phyloP scores from a whole-genome alignment of 768 basidiomycete genomes.

The Trametes maxima region DNA sequence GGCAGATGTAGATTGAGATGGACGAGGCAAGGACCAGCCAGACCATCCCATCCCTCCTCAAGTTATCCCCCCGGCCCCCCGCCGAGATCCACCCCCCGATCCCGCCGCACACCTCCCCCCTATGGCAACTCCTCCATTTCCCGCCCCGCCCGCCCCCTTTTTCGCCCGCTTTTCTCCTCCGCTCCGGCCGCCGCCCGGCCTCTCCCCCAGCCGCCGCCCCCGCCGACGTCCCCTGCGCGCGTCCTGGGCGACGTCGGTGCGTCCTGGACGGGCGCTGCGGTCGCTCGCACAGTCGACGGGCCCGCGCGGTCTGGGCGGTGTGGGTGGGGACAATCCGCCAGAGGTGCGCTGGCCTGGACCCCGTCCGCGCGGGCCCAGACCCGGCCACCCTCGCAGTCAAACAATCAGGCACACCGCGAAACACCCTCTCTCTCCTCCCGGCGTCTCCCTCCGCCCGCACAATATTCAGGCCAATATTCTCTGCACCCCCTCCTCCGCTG shows the following conservation, averaged over 20 bases:
- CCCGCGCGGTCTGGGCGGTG: background rate
- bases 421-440: too few relatives aligned
- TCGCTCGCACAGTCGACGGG: conserved; percentile 1
- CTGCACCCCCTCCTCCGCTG: background rate
- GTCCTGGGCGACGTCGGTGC: background rate
- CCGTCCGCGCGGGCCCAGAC: conserved; percentile 9
- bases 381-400: conserved; percentile 21
- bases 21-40: background rate
- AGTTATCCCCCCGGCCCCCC: conserved; percentile 1
- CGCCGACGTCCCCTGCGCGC: background rate
- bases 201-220: background rate
- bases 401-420: conserved; percentile 20
- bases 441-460: background rate
- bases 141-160: background rate
- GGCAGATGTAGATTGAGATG: conserved; percentile 1
- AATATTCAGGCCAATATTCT: background rate
- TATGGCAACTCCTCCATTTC: background rate
- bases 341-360: conserved; percentile 5
- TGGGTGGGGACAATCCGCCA: conserved; percentile 4
- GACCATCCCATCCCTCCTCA: conserved; percentile 1
- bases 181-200: background rate
- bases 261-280: background rate
- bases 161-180: background rate
- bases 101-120: background rate
- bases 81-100: conserved; percentile 19